Conservation (phyloP, 1,139 yeast genomes). For the Blastobotrys elegans region DNA sequence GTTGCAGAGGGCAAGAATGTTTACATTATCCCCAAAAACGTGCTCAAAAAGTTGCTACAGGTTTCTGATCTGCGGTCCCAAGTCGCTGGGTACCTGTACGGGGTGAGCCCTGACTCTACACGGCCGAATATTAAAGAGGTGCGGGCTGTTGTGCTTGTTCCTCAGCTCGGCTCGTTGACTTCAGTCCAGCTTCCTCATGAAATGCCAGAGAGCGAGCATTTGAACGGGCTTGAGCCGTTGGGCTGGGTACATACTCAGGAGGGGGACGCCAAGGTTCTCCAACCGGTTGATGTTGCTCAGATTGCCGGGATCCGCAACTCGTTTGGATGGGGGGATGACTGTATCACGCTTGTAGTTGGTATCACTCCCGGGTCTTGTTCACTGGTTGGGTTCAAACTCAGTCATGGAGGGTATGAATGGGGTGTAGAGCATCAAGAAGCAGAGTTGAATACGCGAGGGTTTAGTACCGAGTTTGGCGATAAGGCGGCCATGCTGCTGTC, state of each 20-base stretch:
- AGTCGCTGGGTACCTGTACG: slow-evolving; percentile 77
- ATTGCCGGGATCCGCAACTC: slow-evolving; percentile 40
- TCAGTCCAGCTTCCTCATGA: slow-evolving; percentile 55
- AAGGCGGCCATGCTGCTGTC: slow-evolving; percentile 70
- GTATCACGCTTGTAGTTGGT: slow-evolving; percentile 58
- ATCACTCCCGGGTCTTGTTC: slow-evolving; percentile 85
- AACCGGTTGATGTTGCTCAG: slow-evolving; percentile 67
- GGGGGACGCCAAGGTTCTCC: slow-evolving; percentile 54
- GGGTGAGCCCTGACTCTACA: slow-evolving; percentile 60
- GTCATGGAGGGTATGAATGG: slow-evolving; percentile 71
- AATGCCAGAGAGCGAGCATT: slow-evolving; percentile 39
- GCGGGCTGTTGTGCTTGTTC: slow-evolving; percentile 69
- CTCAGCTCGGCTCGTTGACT: slow-evolving; percentile 76
- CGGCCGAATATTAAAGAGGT: slow-evolving; percentile 73
- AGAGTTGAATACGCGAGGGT: slow-evolving; percentile 58
- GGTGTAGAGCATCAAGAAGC: slow-evolving; percentile 59
- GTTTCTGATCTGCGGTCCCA: slow-evolving; percentile 79
- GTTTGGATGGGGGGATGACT: slow-evolving; percentile 34
- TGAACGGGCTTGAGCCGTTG: slow-evolving; percentile 36
- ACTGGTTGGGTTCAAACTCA: slow-evolving; percentile 58
- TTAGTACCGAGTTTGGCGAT: slow-evolving; percentile 52
- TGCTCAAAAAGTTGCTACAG: slow-evolving; percentile 71
- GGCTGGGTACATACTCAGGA: slow-evolving; percentile 61
- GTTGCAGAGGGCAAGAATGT: slow-evolving; percentile 37
- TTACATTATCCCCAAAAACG: slow-evolving; percentile 75